A percentile compares a stretch with the other conserved stretches of the same genome.
phyloP scores from a whole-genome alignment of 2,329 filamentous ascomycete species.

The Clarireedia sp. region DNA sequence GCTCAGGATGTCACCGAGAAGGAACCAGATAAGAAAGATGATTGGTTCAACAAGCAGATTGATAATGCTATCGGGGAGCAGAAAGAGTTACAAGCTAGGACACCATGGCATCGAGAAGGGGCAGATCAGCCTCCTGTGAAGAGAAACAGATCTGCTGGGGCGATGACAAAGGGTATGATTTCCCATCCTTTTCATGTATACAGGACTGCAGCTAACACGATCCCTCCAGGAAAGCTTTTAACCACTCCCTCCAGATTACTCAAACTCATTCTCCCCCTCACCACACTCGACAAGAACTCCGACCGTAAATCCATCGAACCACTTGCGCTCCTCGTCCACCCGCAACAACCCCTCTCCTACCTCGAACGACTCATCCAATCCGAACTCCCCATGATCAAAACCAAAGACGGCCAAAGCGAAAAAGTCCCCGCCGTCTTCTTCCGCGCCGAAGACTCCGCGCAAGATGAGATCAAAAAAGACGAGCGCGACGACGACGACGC shows the following conservation, averaged over 20 bases:
- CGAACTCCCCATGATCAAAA: conserved; percentile 60
- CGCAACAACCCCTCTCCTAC: conserved; percentile 85
- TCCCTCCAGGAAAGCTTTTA: conserved; percentile 58
- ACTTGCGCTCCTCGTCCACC: conserved; percentile 76
- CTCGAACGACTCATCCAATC: conserved; percentile 83
- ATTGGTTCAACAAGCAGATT: conserved; percentile 30
- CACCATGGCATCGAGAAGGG: conserved; percentile 60
- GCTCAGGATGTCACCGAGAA: conserved; percentile 21
- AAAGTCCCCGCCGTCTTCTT: conserved; percentile 71
- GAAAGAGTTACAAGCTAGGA: conserved; percentile 48
- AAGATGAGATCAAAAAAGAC: conserved; percentile 42
- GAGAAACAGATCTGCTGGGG: conserved; percentile 36
- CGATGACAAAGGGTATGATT: conserved; percentile 54
- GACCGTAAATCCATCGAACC: conserved; percentile 71
- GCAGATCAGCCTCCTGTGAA: conserved; percentile 49
- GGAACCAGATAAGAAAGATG: conserved; percentile 28
- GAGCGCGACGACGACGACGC: conserved; percentile 29
- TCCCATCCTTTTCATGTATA: not conserved
- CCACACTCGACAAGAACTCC: conserved; percentile 48
- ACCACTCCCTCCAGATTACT: conserved; percentile 51
- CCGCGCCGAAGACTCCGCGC: conserved; percentile 66
- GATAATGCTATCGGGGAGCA: conserved; percentile 33
- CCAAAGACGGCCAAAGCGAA: conserved; percentile 51
- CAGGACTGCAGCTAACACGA: not conserved
- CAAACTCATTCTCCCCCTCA: conserved; percentile 25